Evolutionary conservation across 2,329 filamentous ascomycete genomes (phyloP).

Genomic region (Metarhizium guizhouense): DNA sequence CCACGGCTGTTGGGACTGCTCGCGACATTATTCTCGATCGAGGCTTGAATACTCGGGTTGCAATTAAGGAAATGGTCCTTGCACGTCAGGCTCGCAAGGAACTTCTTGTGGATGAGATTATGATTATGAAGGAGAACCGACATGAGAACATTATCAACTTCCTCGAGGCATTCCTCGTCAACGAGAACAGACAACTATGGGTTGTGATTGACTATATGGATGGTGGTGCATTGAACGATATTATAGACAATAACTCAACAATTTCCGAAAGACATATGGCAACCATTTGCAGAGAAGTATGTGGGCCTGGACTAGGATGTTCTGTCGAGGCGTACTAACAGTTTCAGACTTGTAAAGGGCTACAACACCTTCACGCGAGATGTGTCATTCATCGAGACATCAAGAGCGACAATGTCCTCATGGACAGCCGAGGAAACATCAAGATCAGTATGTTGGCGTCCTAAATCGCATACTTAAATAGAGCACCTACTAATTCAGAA

Average conservation of each 20-base stretch:
- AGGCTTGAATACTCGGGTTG: constrained; percentile 75
- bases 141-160: constrained; percentile 98
- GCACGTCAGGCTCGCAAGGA: constrained; percentile 94
- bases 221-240: constrained; percentile 89
- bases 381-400: constrained; percentile 98
- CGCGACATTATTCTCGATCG: constrained; percentile 67
- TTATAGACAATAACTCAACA: constrained; percentile 90
- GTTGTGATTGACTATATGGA: constrained; percentile 99
- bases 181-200: constrained; percentile 92
- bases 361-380: constrained; percentile 87
- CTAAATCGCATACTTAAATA: too few species aligned
- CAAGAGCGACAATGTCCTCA: constrained; percentile 94
- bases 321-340: neutral
- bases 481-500: constrained; percentile 14
- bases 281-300: constrained; percentile 88
- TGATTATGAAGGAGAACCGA: constrained; percentile 98
- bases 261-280: constrained; percentile 95
- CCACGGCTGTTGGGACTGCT: constrained; percentile 70
- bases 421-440: constrained; percentile 86
- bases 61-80: constrained; percentile 98
- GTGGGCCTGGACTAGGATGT: constrained; percentile 14
- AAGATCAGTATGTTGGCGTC: constrained; percentile 72
- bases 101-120: constrained; percentile 96
- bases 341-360: constrained; percentile 77
- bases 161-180: constrained; percentile 87